These are phyloP conservation scores for Pluteus cervinus DNA, from an alignment of 768 basidiomycete genomes.

Conservation along the genomic window DNA sequence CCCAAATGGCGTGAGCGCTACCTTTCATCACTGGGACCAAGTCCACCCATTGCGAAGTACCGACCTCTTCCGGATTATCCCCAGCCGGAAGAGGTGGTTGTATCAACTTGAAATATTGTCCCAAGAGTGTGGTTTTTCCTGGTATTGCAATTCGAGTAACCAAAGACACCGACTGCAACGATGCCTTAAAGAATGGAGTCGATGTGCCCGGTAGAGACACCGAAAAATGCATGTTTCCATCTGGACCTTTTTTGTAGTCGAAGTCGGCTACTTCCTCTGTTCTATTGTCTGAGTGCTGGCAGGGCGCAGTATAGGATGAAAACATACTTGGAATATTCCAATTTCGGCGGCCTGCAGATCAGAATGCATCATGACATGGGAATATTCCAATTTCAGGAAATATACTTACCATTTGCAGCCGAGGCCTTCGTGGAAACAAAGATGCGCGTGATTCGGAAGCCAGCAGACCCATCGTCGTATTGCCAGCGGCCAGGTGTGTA, in stretches of 20 bases:
- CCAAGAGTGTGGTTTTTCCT: neutral
- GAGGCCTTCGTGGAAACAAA: slow-evolving; percentile 26
- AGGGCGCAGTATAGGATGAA: neutral
- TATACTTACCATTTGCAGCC: slow-evolving; percentile 19
- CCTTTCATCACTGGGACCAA: slow-evolving; percentile 1
- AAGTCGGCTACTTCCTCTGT: slow-evolving; percentile 26
- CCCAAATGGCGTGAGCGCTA: neutral
- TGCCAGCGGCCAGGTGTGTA: slow-evolving; percentile 29
- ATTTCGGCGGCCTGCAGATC: slow-evolving; percentile 21
- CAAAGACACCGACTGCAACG: slow-evolving; percentile 7
- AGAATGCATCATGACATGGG: neutral
- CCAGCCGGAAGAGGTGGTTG: slow-evolving; percentile 7
- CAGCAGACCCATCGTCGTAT: slow-evolving; percentile 16
- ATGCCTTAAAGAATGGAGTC: slow-evolving; percentile 24
- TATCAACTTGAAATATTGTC: neutral
- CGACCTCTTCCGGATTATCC: slow-evolving; percentile 4
- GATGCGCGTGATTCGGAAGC: slow-evolving; percentile 26
- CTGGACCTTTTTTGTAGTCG: slow-evolving; percentile 12
- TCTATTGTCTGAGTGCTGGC: neutral
- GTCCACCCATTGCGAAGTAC: slow-evolving; percentile 3
- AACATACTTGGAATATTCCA: slow-evolving; percentile 29
- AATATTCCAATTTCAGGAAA: neutral
- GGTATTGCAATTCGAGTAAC: neutral
- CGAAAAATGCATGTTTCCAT: slow-evolving; percentile 17
- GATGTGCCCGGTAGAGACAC: slow-evolving; percentile 15